These are phyloP conservation scores for Saccharomycopsis oosterbeekiorum DNA, from an alignment of 805 yeast species.

Conservation along the genomic window DNA sequence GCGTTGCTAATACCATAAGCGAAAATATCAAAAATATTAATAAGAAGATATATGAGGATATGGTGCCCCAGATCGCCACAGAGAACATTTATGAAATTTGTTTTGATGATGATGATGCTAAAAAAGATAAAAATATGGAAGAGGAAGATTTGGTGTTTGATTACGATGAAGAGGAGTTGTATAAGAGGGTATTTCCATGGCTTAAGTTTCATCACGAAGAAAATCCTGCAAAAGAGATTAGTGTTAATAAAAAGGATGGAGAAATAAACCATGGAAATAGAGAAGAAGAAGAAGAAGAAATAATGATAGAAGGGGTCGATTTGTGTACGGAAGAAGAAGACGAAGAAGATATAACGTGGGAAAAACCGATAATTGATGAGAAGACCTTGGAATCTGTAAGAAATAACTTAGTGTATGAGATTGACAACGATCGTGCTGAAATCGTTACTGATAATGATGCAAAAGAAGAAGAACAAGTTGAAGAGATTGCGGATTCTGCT, in stretches of 20 bases:
- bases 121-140: slow-evolving; percentile 5
- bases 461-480: neutral
- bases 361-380: slow-evolving; percentile 15
- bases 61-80: slow-evolving; percentile 8
- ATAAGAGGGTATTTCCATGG: slow-evolving; percentile 17
- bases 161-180: slow-evolving; percentile 15
- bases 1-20: neutral
- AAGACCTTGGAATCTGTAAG: slow-evolving; percentile 7
- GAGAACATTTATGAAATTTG: slow-evolving; percentile 15
- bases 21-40: neutral
- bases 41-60: neutral
- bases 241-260: neutral
- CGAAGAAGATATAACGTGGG: neutral
- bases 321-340: slow-evolving; percentile 11
- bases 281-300: slow-evolving; percentile 3
- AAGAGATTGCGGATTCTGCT: neutral
- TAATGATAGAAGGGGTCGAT: slow-evolving; percentile 3
- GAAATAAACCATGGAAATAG: neutral
- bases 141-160: slow-evolving; percentile 5
- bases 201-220: slow-evolving; percentile 1
- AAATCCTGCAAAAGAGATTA: neutral
- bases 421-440: slow-evolving; percentile 2
- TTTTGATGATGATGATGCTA: slow-evolving; percentile 4
- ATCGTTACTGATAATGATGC: neutral
- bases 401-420: slow-evolving; percentile 6